phyloP scores from a whole-genome alignment of 2,329 filamentous ascomycete species.

The Ophiostoma sp. region DNA sequence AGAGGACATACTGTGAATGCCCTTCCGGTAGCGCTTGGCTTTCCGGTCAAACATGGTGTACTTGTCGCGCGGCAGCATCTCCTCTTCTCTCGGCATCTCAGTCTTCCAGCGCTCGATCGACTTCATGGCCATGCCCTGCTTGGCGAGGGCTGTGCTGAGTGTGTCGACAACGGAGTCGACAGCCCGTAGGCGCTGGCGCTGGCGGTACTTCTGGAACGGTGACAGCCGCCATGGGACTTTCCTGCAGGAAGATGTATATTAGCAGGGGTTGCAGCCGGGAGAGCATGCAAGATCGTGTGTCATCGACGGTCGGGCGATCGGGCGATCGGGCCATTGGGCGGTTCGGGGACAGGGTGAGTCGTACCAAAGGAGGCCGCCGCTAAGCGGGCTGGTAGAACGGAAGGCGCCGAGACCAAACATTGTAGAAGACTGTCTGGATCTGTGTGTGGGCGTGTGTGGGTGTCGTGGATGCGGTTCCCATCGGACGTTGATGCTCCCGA shows the following conservation, averaged over 20 bases:
- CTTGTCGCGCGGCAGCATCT: constrained; percentile 96
- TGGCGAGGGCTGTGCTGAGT: constrained; percentile 69
- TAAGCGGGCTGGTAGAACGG: constrained; percentile 69
- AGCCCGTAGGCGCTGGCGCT: constrained; percentile 72
- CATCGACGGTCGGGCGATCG: no score
- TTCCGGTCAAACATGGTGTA: constrained; percentile 98
- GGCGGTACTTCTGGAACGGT: constrained; percentile 79
- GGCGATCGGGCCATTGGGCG: not conserved
- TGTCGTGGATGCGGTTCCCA: constrained; percentile 2
- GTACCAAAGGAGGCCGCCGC: constrained; percentile 77
- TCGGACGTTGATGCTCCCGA: not conserved
- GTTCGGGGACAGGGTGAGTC: constrained; percentile 21
- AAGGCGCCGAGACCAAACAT: constrained; percentile 85
- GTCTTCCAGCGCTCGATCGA: constrained; percentile 84
- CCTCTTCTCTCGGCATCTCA: constrained; percentile 90
- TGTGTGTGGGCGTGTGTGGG: not conserved
- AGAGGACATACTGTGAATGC: constrained; percentile 78
- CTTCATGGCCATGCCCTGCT: constrained; percentile 66
- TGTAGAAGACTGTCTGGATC: constrained; percentile 29
- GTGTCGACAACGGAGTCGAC: constrained; percentile 86
- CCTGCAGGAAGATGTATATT: constrained; percentile 40
- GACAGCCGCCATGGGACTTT: constrained; percentile 98
- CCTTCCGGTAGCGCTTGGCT: constrained; percentile 91
- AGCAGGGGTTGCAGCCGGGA: not conserved
- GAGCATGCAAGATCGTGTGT: no score